A percentile compares a stretch with the other conserved stretches of the same genome.
These are phyloP conservation scores for Pythium coloratum DNA, from an alignment of 352 stramenopile species.

Conservation along the genomic window DNA sequence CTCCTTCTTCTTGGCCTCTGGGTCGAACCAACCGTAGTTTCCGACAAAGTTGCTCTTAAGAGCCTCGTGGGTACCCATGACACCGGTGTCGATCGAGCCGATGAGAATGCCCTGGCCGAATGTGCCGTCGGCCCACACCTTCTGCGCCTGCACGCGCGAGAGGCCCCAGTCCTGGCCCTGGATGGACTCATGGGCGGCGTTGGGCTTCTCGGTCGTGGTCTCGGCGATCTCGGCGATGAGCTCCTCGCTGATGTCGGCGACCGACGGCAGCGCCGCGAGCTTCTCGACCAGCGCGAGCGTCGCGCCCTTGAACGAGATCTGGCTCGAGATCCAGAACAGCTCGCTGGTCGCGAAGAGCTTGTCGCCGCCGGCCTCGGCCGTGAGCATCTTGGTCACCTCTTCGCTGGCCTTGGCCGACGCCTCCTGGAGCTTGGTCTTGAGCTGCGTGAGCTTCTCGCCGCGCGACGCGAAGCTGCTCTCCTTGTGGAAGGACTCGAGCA, in stretches of 20 bases:
- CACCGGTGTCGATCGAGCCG: conserved; percentile 34
- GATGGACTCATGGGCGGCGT: conserved; percentile 7
- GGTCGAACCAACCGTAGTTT: conserved; percentile 32
- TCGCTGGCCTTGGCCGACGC: conserved; percentile 1
- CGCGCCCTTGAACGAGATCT: conserved; percentile 30
- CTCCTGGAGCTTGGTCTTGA: conserved; percentile 21
- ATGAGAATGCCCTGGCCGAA: conserved; percentile 29
- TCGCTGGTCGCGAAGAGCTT: conserved; percentile 24
- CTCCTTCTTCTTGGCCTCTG: conserved; percentile 19
- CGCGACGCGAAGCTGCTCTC: conserved; percentile 15
- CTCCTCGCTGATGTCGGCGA: conserved; percentile 27
- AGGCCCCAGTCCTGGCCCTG: conserved; percentile 17
- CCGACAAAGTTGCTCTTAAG: conserved; percentile 30
- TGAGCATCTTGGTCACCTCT: conserved; percentile 18
- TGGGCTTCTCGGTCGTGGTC: neutral
- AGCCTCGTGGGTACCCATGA: conserved; percentile 27
- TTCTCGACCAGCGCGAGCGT: conserved; percentile 29
- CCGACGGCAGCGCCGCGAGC: conserved; percentile 17
- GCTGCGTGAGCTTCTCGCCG: conserved; percentile 16
- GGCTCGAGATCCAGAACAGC: conserved; percentile 36
- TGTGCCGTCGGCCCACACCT: conserved; percentile 32
- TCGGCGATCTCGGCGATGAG: conserved; percentile 7
- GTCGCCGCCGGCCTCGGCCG: conserved; percentile 8
- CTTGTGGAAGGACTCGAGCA: conserved; percentile 19
- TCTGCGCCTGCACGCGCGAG: conserved; percentile 12